A percentile compares a stretch with the other conserved stretches of the same genome.
phyloP scores from a whole-genome alignment of 2,329 filamentous ascomycete genomes.

The Bipolaris oryzae region DNA sequence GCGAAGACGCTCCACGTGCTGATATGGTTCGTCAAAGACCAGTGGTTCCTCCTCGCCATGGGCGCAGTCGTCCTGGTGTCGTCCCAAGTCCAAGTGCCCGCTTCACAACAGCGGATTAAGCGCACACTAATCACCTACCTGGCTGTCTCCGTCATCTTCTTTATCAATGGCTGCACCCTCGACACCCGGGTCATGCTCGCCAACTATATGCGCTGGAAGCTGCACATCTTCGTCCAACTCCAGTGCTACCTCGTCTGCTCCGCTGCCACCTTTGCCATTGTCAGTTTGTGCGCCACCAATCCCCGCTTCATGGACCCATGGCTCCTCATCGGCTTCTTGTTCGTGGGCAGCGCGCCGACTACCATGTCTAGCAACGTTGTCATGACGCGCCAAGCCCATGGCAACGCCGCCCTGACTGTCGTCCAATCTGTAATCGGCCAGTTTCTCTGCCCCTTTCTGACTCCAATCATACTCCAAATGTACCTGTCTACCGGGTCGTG shows the following conservation, averaged over 20 bases:
- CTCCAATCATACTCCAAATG: slow-evolving; percentile 67
- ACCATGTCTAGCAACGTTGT: slow-evolving; percentile 76
- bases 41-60: slow-evolving; percentile 71
- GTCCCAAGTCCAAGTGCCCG: slow-evolving; percentile 61
- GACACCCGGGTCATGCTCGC: slow-evolving; percentile 64
- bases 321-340: slow-evolving; percentile 70
- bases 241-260: slow-evolving; percentile 72
- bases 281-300: slow-evolving; percentile 58
- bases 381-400: slow-evolving; percentile 72
- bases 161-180: slow-evolving; percentile 73
- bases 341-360: slow-evolving; percentile 71
- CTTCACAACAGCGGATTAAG: slow-evolving; percentile 59
- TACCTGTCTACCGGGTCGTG: slow-evolving; percentile 61
- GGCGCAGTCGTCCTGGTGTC: slow-evolving; percentile 60
- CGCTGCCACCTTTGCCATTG: slow-evolving; percentile 63
- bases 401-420: slow-evolving; percentile 57
- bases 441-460: slow-evolving; percentile 70
- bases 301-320: slow-evolving; percentile 64
- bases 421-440: slow-evolving; percentile 75
- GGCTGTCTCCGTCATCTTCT: slow-evolving; percentile 71
- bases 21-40: slow-evolving; percentile 56
- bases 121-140: slow-evolving; percentile 66
- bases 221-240: slow-evolving; percentile 70
- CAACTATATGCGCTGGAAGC: slow-evolving; percentile 69
- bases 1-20: slow-evolving; percentile 19